Evolutionary conservation across 495 filamentous ascomycete genomes (phyloP).

Genomic region (Platismatia glauca): DNA sequence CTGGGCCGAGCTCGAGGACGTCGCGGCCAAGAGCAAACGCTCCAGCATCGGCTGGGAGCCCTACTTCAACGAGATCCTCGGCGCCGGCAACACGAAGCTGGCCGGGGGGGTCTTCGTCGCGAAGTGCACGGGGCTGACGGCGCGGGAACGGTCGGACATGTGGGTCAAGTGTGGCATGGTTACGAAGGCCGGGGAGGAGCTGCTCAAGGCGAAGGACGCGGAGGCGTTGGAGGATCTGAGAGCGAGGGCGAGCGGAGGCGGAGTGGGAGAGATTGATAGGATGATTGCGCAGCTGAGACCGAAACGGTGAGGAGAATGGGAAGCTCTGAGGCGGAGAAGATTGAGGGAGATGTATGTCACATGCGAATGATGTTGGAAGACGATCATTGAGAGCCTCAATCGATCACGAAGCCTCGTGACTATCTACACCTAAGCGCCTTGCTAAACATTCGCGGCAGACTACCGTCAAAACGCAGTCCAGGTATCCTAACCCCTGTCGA

Average conservation of each 20-base stretch:
- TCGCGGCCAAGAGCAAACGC: conserved; percentile 47
- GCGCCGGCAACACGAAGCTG: conserved; percentile 81
- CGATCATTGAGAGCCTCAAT: neutral
- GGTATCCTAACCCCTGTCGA: neutral
- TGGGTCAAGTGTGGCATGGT: conserved; percentile 92
- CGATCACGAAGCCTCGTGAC: neutral
- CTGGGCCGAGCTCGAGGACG: conserved; percentile 87
- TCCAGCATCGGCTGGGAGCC: conserved; percentile 98
- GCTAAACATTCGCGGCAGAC: conserved; percentile 2
- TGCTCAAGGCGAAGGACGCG: conserved; percentile 69
- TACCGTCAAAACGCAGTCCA: neutral
- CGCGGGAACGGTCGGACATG: conserved; percentile 74
- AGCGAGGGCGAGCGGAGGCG: conserved; percentile 46
- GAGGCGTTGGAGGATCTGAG: conserved; percentile 54
- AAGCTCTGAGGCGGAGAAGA: neutral
- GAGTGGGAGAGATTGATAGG: conserved; percentile 49
- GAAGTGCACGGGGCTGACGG: conserved; percentile 62
- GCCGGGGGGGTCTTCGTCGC: conserved; percentile 69
- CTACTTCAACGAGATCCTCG: conserved; percentile 82
- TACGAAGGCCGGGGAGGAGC: conserved; percentile 86
- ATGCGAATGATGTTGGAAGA: neutral
- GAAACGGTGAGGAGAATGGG: conserved; percentile 32
- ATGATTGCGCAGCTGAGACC: conserved; percentile 50
- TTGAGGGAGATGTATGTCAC: neutral
- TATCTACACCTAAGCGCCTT: conserved; percentile 6